These are phyloP conservation scores for Malassezia japonica DNA, from an alignment of 1,284 basidiomycete genomes.

Conservation along the genomic window DNA sequence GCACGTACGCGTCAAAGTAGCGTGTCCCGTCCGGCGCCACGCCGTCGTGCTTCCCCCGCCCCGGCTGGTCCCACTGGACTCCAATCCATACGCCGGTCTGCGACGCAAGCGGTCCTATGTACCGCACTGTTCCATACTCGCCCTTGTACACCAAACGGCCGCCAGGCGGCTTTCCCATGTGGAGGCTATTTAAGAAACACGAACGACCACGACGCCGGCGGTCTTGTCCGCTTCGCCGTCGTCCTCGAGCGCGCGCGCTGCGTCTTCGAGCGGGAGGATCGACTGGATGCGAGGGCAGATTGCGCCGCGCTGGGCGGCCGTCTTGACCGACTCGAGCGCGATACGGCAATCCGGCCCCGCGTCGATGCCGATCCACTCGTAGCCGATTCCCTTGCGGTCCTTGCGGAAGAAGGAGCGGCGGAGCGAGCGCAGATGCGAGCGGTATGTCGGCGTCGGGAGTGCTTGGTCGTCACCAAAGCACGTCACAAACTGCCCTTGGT, in stretches of 20 bases:
- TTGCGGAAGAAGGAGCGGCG: constrained; percentile 50
- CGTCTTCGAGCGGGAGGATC: constrained; percentile 40
- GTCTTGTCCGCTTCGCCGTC: background rate
- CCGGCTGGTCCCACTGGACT: constrained; percentile 83
- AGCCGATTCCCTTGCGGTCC: constrained; percentile 49
- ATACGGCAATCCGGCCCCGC: constrained; percentile 33
- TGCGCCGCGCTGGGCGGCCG: constrained; percentile 33
- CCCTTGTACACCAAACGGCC: constrained; percentile 24
- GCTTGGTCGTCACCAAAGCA: constrained; percentile 47
- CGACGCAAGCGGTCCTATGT: constrained; percentile 59
- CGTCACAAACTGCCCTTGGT: constrained; percentile 46
- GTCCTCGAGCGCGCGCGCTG: constrained; percentile 34
- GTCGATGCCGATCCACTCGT: constrained; percentile 47
- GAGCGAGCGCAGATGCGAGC: constrained; percentile 45
- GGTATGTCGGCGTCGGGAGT: constrained; percentile 39
- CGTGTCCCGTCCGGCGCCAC: constrained; percentile 59
- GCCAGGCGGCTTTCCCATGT: constrained; percentile 4
- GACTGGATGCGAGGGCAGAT: constrained; percentile 43
- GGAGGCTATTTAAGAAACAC: constrained; percentile 6
- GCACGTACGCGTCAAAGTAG: constrained; percentile 57
- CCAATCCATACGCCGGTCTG: constrained; percentile 73
- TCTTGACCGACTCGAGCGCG: constrained; percentile 38
- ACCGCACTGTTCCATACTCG: constrained; percentile 57
- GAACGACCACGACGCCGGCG: constrained; percentile 11
- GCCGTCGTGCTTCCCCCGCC: constrained; percentile 77